phyloP scores from a whole-genome alignment of 371 early-diverging fungal genomes.

The Circinella minor region DNA sequence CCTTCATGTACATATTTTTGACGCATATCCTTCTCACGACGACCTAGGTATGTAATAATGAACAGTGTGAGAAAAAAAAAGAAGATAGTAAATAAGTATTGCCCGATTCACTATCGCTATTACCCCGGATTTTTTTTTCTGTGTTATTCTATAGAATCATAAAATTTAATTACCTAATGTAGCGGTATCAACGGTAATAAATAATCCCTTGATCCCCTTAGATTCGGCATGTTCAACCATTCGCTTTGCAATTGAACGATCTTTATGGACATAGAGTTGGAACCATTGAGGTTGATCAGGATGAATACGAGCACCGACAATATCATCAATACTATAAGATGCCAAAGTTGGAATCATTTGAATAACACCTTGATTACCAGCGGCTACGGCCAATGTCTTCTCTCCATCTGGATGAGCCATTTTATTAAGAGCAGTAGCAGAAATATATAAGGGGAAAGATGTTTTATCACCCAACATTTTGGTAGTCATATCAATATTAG shows the following conservation, averaged over 20 bases:
- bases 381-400: conserved; percentile 68
- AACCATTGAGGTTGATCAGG: conserved; percentile 69
- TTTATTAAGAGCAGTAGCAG: conserved; percentile 73
- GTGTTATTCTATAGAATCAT: too few species aligned
- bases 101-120: not conserved
- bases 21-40: conserved; percentile 91
- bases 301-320: conserved; percentile 44
- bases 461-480: conserved; percentile 66
- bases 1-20: conserved; percentile 56
- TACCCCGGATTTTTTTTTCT: too few species aligned
- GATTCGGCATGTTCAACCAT: conserved; percentile 82
- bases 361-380: conserved; percentile 49
- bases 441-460: conserved; percentile 58
- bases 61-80: not conserved
- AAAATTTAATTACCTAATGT: conserved; percentile 53
- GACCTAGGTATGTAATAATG: conserved; percentile 48
- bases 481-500: conserved; percentile 64
- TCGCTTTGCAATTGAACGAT: conserved; percentile 72
- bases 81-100: not conserved
- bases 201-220: conserved; percentile 81
- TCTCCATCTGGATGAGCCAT: conserved; percentile 82
- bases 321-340: conserved; percentile 71
- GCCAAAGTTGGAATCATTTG: conserved; percentile 80
- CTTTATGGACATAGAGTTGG: conserved; percentile 91
- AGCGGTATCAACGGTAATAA: conserved; percentile 94